These are phyloP conservation scores for Mimosa bimucronata DNA, from an alignment of 306 rosid species.

Conservation along the genomic window DNA sequence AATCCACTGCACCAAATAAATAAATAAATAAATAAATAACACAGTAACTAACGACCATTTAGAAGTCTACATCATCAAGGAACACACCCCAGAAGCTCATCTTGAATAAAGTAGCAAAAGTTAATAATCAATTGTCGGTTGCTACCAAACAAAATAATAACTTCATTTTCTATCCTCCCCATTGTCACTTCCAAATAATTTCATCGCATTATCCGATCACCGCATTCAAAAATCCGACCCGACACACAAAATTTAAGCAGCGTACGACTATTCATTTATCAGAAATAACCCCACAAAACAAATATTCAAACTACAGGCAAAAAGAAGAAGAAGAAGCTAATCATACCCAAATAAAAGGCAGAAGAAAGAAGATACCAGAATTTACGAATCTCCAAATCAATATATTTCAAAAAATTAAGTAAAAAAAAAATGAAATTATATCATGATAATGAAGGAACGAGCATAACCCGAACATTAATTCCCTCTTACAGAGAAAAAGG, in stretches of 20 bases:
- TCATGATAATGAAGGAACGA: conserved; percentile 5
- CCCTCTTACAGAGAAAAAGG: neutral
- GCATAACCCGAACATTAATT: conserved; percentile 8
- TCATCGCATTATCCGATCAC: neutral
- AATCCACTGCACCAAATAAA: conserved; percentile 12
- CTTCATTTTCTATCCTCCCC: neutral
- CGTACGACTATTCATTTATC: neutral
- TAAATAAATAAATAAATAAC: neutral
- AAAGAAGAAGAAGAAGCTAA: conserved; percentile 27
- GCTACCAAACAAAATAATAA: neutral
- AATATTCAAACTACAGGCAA: conserved; percentile 17
- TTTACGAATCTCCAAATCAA: neutral
- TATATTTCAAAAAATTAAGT: neutral
- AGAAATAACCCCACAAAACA: neutral
- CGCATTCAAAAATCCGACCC: neutral
- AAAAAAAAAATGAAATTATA: neutral
- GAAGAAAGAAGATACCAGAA: neutral
- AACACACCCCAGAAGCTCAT: conserved; percentile 17
- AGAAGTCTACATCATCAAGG: conserved; percentile 9
- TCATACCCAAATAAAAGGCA: neutral
- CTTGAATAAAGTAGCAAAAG: neutral
- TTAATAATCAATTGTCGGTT: neutral
- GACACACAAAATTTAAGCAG: neutral
- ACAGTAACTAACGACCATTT: conserved; percentile 9
- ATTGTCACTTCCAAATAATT: neutral